Conservation (phyloP, 257 asterid species). For the Ocimum tenuiflorum region DNA sequence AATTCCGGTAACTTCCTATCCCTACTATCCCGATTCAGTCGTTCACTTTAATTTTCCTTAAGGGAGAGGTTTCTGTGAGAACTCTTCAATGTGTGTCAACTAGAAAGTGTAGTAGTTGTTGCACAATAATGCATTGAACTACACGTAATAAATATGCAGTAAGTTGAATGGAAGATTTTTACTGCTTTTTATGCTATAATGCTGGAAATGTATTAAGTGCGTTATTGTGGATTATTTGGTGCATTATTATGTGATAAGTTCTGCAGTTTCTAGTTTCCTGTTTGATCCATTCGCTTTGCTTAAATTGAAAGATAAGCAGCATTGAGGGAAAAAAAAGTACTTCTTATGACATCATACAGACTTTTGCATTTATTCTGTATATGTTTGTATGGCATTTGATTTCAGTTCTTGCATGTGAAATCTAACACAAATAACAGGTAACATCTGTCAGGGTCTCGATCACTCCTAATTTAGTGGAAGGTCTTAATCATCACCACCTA, state of each 20-base stretch:
- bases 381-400: not conserved
- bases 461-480: not conserved
- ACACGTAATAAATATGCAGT: too few species aligned
- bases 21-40: not conserved
- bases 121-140: too few species aligned
- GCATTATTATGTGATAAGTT: too few species aligned
- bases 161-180: too few species aligned
- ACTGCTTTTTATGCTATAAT: too few species aligned
- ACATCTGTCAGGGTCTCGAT: not conserved
- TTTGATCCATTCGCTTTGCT: too few species aligned
- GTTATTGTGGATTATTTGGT: too few species aligned
- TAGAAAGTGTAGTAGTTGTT: too few species aligned
- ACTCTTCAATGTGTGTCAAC: too few species aligned
- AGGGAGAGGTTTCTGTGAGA: too few species aligned
- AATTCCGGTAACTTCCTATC: conserved; percentile 41
- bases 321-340: not conserved
- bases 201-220: too few species aligned
- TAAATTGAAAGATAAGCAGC: not conserved
- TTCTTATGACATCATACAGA: not conserved
- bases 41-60: not conserved
- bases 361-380: not conserved
- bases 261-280: too few species aligned
- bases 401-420: not conserved
- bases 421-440: not conserved
- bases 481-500: not conserved